Evolutionary conservation across 495 filamentous ascomycete genomes (phyloP).

Genomic region (Tuber aestivum): DNA sequence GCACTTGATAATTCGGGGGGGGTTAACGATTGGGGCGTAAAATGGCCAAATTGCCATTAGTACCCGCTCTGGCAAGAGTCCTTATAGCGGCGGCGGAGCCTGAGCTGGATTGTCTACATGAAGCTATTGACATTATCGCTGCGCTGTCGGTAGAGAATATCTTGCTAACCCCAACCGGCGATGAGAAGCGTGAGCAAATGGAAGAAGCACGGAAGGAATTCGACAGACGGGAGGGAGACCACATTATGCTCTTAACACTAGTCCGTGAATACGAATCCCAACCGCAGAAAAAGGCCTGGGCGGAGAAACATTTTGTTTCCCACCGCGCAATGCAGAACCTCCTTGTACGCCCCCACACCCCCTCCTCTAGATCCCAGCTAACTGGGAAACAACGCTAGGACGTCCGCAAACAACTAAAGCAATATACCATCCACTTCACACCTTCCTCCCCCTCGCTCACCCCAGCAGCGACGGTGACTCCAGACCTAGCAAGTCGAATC

Average conservation of each 20-base stretch:
- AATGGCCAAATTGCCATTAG: slow-evolving; percentile 76
- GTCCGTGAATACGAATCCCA: slow-evolving; percentile 77
- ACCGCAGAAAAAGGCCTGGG: slow-evolving; percentile 69
- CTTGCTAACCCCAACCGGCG: slow-evolving; percentile 70
- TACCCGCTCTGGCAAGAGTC: slow-evolving; percentile 73
- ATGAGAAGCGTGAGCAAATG: slow-evolving; percentile 73
- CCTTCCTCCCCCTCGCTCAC: background rate
- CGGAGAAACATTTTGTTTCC: slow-evolving; percentile 67
- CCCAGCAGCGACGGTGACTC: slow-evolving; percentile 46
- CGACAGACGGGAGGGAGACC: slow-evolving; percentile 76
- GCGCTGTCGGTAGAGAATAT: slow-evolving; percentile 84
- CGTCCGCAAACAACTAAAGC: slow-evolving; percentile 32
- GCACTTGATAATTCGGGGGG: slow-evolving; percentile 66
- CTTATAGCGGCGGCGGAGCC: slow-evolving; percentile 70
- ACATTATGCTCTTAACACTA: slow-evolving; percentile 75
- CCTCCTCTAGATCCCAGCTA: background rate
- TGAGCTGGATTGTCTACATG: slow-evolving; percentile 62
- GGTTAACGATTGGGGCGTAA: slow-evolving; percentile 68
- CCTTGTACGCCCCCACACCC: slow-evolving; percentile 8
- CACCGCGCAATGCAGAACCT: slow-evolving; percentile 69
- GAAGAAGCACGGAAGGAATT: slow-evolving; percentile 68
- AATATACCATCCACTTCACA: slow-evolving; percentile 40
- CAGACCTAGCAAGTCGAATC: slow-evolving; percentile 54
- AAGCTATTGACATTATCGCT: slow-evolving; percentile 87
- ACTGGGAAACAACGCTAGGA: slow-evolving; percentile 20